phyloP scores from a whole-genome alignment of 2,329 filamentous ascomycete genomes.

The Fusarium nelsonii region DNA sequence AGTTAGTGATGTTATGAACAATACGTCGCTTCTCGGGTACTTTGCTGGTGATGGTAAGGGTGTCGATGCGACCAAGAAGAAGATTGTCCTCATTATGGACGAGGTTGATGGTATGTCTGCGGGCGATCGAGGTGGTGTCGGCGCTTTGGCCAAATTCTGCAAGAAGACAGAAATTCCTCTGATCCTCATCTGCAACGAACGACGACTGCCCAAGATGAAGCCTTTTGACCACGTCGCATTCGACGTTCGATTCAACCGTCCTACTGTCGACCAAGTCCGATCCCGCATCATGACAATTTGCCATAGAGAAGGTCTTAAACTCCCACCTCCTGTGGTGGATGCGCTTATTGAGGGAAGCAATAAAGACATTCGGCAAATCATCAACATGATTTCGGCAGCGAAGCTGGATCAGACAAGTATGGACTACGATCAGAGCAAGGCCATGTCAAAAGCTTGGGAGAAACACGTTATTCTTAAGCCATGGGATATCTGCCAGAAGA shows the following conservation, averaged over 20 bases:
- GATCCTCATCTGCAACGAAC: conserved; percentile 98
- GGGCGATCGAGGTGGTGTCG: conserved; percentile 94
- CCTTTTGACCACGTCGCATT: conserved; percentile 90
- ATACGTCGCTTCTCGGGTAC: conserved; percentile 90
- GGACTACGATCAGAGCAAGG: conserved; percentile 86
- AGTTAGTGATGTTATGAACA: conserved; percentile 90
- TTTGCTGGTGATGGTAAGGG: conserved; percentile 87
- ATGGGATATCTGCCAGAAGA: conserved; percentile 97
- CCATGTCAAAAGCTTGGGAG: conserved; percentile 98
- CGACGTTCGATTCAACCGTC: conserved; percentile 88
- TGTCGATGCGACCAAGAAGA: conserved; percentile 86
- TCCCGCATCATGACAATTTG: conserved; percentile 96
- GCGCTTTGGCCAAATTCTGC: conserved; percentile 92
- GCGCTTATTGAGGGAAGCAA: conserved; percentile 95
- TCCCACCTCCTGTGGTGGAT: conserved; percentile 86
- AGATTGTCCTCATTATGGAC: conserved; percentile 97
- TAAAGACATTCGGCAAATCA: conserved; percentile 96
- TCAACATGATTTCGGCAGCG: conserved; percentile 97
- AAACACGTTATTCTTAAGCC: conserved; percentile 97
- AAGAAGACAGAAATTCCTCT: conserved; percentile 95
- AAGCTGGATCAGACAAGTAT: conserved; percentile 87
- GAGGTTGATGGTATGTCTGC: conserved; percentile 99
- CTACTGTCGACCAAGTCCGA: conserved; percentile 90
- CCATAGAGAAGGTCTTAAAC: conserved; percentile 88
- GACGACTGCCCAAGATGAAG: conserved; percentile 95